A percentile compares a stretch with the other conserved stretches of the same genome.
These are phyloP conservation scores for Ilex asprella DNA, from an alignment of 257 asterid genomes.

Conservation along the genomic window DNA sequence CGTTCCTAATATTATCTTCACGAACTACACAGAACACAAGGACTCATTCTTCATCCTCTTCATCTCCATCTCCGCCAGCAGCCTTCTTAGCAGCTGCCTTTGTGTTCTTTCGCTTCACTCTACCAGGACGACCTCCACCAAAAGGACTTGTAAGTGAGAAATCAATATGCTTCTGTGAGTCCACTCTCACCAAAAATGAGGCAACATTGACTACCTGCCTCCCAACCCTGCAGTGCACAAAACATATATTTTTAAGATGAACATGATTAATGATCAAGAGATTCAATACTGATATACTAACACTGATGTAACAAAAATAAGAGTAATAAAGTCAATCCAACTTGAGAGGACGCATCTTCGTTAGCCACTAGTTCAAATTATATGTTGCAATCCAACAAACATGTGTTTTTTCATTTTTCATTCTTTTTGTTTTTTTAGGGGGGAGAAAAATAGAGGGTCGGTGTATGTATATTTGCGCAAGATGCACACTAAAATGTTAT, in stretches of 20 bases:
- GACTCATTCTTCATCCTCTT: conserved; percentile 36
- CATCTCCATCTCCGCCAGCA: conserved; percentile 44
- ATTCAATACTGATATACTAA: too few relatives aligned
- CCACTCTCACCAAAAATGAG: conserved; percentile 54
- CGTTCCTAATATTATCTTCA: not conserved
- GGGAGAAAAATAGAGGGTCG: too few relatives aligned
- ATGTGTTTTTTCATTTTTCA: too few relatives aligned
- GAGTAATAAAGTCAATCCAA: too few relatives aligned
- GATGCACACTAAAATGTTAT: too few relatives aligned
- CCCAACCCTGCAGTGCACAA: conserved; percentile 44
- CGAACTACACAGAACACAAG: not conserved
- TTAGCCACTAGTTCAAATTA: not conserved
- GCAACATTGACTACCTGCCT: conserved; percentile 69
- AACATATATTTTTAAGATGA: not conserved
- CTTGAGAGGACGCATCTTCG: too few relatives aligned
- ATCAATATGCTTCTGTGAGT: conserved; percentile 64
- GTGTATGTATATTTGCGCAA: too few relatives aligned
- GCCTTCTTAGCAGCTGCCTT: conserved; percentile 63
- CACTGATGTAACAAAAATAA: not conserved
- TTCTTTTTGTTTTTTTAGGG: too few relatives aligned
- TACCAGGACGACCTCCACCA: conserved; percentile 63
- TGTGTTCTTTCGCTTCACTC: conserved; percentile 55
- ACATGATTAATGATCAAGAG: not conserved
- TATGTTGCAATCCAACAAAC: not conserved
- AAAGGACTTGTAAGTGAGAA: conserved; percentile 68